These are phyloP conservation scores for Backusella luteola DNA, from an alignment of 192 early-diverging fungal genomes.

Conservation along the genomic window DNA sequence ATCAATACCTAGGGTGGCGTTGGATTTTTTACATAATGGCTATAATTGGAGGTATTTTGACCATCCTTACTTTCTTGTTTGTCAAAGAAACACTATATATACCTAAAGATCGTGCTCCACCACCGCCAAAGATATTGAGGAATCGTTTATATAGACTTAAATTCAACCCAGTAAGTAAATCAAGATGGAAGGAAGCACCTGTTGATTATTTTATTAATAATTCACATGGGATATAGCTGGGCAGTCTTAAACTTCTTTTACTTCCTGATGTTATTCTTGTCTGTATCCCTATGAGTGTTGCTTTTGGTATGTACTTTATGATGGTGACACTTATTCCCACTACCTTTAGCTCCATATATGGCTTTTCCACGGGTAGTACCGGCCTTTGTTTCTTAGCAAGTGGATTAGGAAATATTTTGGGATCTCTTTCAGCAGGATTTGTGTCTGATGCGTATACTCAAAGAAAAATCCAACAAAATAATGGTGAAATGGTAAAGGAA, in stretches of 20 bases:
- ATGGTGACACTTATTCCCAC: slow-evolving; percentile 44
- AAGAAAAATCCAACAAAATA: neutral
- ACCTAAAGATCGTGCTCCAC: neutral
- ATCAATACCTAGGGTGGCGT: slow-evolving; percentile 34
- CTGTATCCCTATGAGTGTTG: slow-evolving; percentile 38
- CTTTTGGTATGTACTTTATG: slow-evolving; percentile 51
- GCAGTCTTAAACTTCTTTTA: slow-evolving; percentile 21
- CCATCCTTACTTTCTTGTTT: slow-evolving; percentile 45
- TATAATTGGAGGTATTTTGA: slow-evolving; percentile 52
- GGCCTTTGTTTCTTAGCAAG: slow-evolving; percentile 49
- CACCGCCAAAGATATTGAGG: neutral
- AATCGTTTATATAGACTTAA: slow-evolving; percentile 21
- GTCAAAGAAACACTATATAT: slow-evolving; percentile 57
- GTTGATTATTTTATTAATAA: neutral
- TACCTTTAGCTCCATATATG: slow-evolving; percentile 43
- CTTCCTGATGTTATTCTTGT: slow-evolving; percentile 20
- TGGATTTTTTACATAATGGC: slow-evolving; percentile 58
- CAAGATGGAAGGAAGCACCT: neutral
- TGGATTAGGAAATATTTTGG: slow-evolving; percentile 45
- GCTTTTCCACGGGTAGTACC: slow-evolving; percentile 37
- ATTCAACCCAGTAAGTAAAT: slow-evolving; percentile 21
- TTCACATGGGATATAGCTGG: neutral
- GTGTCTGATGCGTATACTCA: slow-evolving; percentile 2
- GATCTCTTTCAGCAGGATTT: slow-evolving; percentile 42
- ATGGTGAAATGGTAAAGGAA: neutral